Conservation (phyloP, 2,329 filamentous ascomycete genomes). For the Colletotrichum caudatum region DNA sequence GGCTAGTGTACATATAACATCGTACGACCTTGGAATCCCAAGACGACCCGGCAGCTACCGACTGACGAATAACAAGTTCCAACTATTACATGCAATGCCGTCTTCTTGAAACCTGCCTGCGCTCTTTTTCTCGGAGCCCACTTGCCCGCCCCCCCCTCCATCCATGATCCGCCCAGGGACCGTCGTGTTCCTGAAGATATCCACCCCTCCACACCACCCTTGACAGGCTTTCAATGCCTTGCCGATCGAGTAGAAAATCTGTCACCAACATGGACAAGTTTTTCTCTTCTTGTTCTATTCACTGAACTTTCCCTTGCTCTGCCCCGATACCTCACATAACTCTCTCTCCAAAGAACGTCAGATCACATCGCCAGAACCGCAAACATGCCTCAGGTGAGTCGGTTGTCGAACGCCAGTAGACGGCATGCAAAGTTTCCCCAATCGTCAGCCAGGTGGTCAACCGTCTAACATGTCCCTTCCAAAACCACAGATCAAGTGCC, state of each 20-base stretch:
- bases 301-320: background rate
- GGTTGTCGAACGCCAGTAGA: background rate
- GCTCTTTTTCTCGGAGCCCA: slow-evolving; percentile 37
- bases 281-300: slow-evolving; percentile 9
- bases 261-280: slow-evolving; percentile 14
- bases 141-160: slow-evolving; percentile 39
- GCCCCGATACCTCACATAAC: background rate
- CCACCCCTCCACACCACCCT: slow-evolving; percentile 35
- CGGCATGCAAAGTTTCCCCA: too few species aligned
- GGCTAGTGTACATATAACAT: background rate
- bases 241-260: slow-evolving; percentile 39
- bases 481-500: slow-evolving; percentile 69
- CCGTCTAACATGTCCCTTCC: background rate
- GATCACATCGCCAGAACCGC: slow-evolving; percentile 23
- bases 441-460: background rate
- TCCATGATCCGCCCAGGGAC: slow-evolving; percentile 29
- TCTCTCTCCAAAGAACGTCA: background rate
- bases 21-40: background rate
- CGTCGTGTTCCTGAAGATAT: slow-evolving; percentile 30
- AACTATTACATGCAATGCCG: background rate
- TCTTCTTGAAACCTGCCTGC: slow-evolving; percentile 41
- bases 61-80: background rate
- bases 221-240: slow-evolving; percentile 23
- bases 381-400: slow-evolving; percentile 51
- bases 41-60: background rate